Conservation (phyloP, 768 basidiomycete genomes). For the Amanita muscaria region DNA sequence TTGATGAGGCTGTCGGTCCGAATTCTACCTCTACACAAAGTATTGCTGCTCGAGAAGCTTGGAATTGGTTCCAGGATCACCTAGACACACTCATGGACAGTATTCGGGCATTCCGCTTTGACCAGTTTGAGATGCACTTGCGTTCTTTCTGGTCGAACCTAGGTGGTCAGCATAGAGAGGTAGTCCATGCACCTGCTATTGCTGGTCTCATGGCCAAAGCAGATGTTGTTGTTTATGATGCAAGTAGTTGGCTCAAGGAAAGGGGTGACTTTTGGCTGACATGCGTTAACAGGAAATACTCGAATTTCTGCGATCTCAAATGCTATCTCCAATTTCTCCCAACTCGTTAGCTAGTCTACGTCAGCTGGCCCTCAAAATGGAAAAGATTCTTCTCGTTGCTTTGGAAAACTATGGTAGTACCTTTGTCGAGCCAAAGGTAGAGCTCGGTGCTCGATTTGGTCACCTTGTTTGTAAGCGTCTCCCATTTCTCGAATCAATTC, state of each 20-base stretch:
- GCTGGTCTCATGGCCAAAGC: slow-evolving; percentile 85
- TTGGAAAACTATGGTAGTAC: slow-evolving; percentile 80
- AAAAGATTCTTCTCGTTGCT: slow-evolving; percentile 76
- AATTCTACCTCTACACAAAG: slow-evolving; percentile 70
- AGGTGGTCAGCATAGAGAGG: slow-evolving; percentile 69
- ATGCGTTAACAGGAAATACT: slow-evolving; percentile 62
- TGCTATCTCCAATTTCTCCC: slow-evolving; percentile 68
- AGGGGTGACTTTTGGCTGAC: neutral
- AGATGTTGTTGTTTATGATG: slow-evolving; percentile 86
- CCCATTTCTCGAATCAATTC: slow-evolving; percentile 1
- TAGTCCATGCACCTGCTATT: slow-evolving; percentile 83
- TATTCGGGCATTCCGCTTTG: slow-evolving; percentile 70
- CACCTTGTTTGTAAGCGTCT: slow-evolving; percentile 73
- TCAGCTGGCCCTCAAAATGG: slow-evolving; percentile 85
- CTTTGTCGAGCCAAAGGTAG: slow-evolving; percentile 87
- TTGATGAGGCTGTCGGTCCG: slow-evolving; percentile 75
- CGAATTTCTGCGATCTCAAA: slow-evolving; percentile 75
- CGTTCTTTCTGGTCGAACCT: slow-evolving; percentile 80
- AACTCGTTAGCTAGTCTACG: slow-evolving; percentile 62
- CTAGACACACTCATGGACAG: slow-evolving; percentile 75
- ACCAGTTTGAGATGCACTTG: slow-evolving; percentile 84
- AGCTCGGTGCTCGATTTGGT: slow-evolving; percentile 83
- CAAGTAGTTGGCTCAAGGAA: slow-evolving; percentile 30
- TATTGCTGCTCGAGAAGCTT: slow-evolving; percentile 77
- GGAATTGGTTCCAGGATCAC: slow-evolving; percentile 91